Evolutionary conservation across 2,329 filamentous ascomycete species (phyloP).

Genomic region (Ilyonectria destructans): DNA sequence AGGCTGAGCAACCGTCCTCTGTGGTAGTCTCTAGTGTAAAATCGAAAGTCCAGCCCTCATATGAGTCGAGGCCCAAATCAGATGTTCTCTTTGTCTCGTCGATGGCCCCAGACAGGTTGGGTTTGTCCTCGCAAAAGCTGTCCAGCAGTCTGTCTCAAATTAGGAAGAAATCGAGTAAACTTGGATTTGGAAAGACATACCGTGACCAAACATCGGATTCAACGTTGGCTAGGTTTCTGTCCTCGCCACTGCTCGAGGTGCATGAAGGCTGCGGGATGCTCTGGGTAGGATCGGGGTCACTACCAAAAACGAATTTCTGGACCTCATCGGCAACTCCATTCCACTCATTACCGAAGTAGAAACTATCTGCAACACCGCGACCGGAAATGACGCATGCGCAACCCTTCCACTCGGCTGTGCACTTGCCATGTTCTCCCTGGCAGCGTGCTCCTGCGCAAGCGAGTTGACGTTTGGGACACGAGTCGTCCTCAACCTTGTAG

Average conservation of each 20-base stretch:
- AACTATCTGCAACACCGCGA: neutral
- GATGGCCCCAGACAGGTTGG: neutral
- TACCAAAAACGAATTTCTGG: neutral
- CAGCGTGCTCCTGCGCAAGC: neutral
- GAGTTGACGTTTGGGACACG: neutral
- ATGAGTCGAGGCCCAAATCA: constrained; percentile 5
- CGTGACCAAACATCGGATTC: constrained; percentile 8
- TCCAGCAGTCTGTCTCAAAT: constrained; percentile 2
- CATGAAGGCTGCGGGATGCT: neutral
- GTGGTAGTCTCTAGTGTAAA: neutral
- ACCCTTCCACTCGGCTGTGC: neutral
- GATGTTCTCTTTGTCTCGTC: constrained; percentile 2
- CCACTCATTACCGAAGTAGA: neutral
- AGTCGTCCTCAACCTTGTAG: neutral
- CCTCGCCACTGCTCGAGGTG: neutral
- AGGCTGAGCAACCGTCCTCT: neutral
- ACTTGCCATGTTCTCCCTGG: neutral
- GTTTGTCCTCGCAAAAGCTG: constrained; percentile 13
- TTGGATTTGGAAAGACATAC: neutral
- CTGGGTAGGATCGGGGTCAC: neutral
- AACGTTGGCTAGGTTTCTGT: constrained; percentile 1
- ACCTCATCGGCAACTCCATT: neutral
- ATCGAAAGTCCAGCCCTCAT: constrained; percentile 4
- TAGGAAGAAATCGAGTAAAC: neutral
- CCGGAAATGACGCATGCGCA: neutral